phyloP scores from a whole-genome alignment of 176 grass and related monocot genomes.

The Lolium multiflorum region DNA sequence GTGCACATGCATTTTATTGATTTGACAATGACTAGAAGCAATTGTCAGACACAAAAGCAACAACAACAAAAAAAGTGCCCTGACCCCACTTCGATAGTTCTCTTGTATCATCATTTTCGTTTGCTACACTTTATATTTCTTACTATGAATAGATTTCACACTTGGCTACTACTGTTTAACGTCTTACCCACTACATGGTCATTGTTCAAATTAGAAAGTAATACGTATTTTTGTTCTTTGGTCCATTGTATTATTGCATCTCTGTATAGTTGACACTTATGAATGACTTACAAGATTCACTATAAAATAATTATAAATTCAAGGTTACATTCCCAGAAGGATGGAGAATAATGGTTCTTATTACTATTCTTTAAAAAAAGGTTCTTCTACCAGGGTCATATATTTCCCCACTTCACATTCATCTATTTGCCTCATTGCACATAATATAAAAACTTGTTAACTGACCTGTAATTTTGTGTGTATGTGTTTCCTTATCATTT shows the following conservation, averaged over 20 bases:
- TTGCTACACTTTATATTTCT: not conserved
- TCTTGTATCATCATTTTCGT: not conserved
- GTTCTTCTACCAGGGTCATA: constrained; percentile 13
- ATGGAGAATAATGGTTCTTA: not conserved
- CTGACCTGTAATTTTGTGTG: not conserved
- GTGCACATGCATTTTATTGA: not conserved
- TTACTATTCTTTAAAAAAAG: not conserved
- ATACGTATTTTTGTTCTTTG: constrained; percentile 11
- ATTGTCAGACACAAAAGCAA: not conserved
- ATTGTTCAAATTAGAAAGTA: not conserved
- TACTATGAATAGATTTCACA: not conserved
- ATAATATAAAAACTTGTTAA: constrained; percentile 18
- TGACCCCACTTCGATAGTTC: not conserved
- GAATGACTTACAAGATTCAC: not conserved
- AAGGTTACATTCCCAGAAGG: constrained; percentile 8
- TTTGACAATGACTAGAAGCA: constrained; percentile 15
- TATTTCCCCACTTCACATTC: constrained; percentile 5
- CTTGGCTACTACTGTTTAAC: not conserved
- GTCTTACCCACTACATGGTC: not conserved
- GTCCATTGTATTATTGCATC: constrained; percentile 22
- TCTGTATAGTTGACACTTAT: not conserved
- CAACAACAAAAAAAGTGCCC: not conserved
- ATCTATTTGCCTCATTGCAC: not conserved
- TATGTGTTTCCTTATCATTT: not conserved
- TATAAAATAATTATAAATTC: not conserved